Conservation (phyloP, 2,329 filamentous ascomycete species). For the Didymella segeticola region DNA sequence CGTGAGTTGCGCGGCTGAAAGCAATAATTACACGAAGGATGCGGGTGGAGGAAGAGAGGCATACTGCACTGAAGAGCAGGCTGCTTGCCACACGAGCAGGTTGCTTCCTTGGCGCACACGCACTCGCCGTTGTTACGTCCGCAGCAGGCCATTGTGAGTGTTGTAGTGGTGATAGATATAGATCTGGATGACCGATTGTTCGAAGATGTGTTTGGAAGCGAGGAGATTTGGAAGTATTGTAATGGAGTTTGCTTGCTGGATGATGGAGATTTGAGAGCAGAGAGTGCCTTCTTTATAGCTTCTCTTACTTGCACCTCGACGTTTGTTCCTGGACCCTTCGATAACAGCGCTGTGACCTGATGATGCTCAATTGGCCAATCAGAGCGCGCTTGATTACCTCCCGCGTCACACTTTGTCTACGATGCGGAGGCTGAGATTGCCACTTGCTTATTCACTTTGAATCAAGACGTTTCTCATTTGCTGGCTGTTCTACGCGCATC, state of each 20-base stretch:
- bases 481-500: constrained; percentile 11
- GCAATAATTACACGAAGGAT: constrained; percentile 21
- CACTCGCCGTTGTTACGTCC: constrained; percentile 63
- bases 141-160: constrained; percentile 61
- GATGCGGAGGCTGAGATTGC: constrained; percentile 24
- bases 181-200: constrained; percentile 5
- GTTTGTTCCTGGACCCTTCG: constrained; percentile 27
- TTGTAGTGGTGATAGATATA: constrained; percentile 16
- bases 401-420: constrained; percentile 12
- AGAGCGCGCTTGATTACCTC: constrained; percentile 41
- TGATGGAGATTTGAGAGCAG: constrained; percentile 3
- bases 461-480: constrained; percentile 29
- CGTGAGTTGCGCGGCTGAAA: constrained; percentile 11
- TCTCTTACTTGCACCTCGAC: constrained; percentile 20
- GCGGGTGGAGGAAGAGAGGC: constrained; percentile 23
- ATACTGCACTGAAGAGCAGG: constrained; percentile 79
- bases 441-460: constrained; percentile 33
- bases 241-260: constrained; percentile 9
- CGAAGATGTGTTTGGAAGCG: not conserved
- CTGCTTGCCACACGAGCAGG: constrained; percentile 89
- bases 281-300: constrained; percentile 30
- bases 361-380: constrained; percentile 31
- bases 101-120: constrained; percentile 65
- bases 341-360: constrained; percentile 30
- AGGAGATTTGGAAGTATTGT: not conserved